Percentiles rank a stretch among this genome's conserved stretches.
phyloP scores from a whole-genome alignment of 495 filamentous ascomycete genomes.

The Aspergillus wentii region DNA sequence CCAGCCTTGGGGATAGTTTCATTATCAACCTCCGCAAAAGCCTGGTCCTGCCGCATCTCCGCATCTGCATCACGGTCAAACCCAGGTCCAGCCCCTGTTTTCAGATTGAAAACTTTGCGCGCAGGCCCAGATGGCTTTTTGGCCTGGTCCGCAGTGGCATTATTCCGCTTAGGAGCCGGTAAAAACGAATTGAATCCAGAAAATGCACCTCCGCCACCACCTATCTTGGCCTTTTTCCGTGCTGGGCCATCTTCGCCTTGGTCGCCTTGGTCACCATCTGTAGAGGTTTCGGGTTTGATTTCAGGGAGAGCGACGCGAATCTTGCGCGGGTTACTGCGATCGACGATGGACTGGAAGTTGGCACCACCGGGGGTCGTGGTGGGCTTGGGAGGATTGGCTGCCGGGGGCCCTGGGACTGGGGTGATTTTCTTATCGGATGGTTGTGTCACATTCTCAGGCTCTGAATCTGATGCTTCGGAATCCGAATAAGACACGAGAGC shows the following conservation, averaged over 20 bases:
- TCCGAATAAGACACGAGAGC: constrained; percentile 79
- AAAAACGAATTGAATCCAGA: constrained; percentile 79
- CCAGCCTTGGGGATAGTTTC: constrained; percentile 18
- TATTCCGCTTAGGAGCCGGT: constrained; percentile 71
- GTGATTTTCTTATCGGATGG: constrained; percentile 23
- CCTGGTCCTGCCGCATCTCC: constrained; percentile 30
- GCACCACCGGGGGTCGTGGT: constrained; percentile 33
- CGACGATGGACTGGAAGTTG: constrained; percentile 63
- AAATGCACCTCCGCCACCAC: constrained; percentile 52
- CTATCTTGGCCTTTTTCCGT: constrained; percentile 62
- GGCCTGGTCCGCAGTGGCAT: constrained; percentile 27
- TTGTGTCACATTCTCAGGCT: constrained; percentile 18
- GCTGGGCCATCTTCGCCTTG: constrained; percentile 55
- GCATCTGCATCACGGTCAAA: constrained; percentile 61
- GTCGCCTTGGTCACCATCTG: constrained; percentile 18
- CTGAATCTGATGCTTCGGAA: constrained; percentile 71
- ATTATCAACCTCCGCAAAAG: constrained; percentile 11
- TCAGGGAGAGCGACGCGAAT: constrained; percentile 71
- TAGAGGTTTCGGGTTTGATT: constrained; percentile 36
- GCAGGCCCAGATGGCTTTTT: constrained; percentile 22
- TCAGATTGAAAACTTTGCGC: constrained; percentile 57
- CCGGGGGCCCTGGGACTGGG: constrained; percentile 12
- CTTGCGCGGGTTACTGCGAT: constrained; percentile 73
- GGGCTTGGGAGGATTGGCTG: constrained; percentile 21
- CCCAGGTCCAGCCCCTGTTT: constrained; percentile 72